These are phyloP conservation scores for Hymenoscyphus fraxineus DNA, from an alignment of 2,329 filamentous ascomycete species.

Conservation along the genomic window DNA sequence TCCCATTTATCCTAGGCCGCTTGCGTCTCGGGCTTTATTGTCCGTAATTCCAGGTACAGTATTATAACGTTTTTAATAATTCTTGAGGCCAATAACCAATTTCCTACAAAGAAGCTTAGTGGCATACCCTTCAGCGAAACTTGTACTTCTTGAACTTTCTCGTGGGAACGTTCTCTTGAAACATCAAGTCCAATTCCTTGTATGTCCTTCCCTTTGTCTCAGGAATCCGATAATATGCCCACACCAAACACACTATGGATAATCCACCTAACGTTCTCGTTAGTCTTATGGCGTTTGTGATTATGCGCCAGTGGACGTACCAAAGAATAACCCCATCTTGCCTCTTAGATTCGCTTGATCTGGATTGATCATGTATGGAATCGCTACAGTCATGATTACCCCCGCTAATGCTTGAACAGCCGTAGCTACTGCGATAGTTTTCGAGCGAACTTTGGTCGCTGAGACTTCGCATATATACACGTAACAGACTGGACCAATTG, in stretches of 20 bases:
- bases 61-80: too few species aligned
- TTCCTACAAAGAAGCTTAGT: background rate
- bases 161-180: conserved; percentile 36
- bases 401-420: conserved; percentile 21
- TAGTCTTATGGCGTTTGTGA: background rate
- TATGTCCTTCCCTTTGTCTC: conserved; percentile 44
- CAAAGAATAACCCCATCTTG: conserved; percentile 33
- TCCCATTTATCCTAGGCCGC: too few species aligned
- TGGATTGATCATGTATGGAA: conserved; percentile 36
- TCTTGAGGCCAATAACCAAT: too few species aligned
- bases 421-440: conserved; percentile 28
- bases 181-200: conserved; percentile 46
- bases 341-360: conserved; percentile 32
- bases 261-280: conserved; percentile 34
- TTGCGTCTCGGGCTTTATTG: too few species aligned
- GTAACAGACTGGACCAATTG: conserved; percentile 39
- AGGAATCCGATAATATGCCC: conserved; percentile 40
- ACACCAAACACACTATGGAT: conserved; percentile 39
- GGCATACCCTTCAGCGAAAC: conserved; percentile 7
- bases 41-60: too few species aligned
- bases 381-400: conserved; percentile 25
- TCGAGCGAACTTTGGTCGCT: conserved; percentile 40
- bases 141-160: conserved; percentile 33
- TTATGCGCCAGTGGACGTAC: conserved; percentile 7
- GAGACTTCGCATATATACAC: conserved; percentile 43